These are phyloP conservation scores for Mucor plumbeus DNA, from an alignment of 371 early-diverging fungal genomes.

Conservation along the genomic window DNA sequence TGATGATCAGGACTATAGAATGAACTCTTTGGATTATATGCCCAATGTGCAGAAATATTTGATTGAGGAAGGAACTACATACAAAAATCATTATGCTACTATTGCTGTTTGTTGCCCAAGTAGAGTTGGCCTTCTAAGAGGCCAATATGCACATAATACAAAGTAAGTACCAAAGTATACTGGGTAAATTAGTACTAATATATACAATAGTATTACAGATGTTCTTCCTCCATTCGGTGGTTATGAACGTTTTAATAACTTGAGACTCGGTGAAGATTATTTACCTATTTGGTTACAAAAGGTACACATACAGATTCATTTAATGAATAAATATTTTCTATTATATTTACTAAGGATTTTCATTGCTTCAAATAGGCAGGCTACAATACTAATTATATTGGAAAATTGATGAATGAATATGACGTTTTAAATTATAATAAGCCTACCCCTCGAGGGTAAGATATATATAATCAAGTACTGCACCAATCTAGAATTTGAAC, in stretches of 20 bases:
- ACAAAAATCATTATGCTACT: slow-evolving; percentile 67
- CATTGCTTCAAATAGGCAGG: slow-evolving; percentile 36
- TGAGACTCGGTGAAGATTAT: slow-evolving; percentile 54
- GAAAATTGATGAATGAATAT: slow-evolving; percentile 71
- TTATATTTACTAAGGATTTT: too few relatives aligned
- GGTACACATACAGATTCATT: not conserved
- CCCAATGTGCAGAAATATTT: slow-evolving; percentile 68
- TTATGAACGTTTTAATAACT: slow-evolving; percentile 54
- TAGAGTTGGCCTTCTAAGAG: slow-evolving; percentile 60
- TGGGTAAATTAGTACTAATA: not conserved
- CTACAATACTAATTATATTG: slow-evolving; percentile 68
- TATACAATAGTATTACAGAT: slow-evolving; percentile 44
- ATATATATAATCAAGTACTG: not conserved
- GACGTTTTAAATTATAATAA: slow-evolving; percentile 44
- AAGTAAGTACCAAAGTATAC: slow-evolving; percentile 37
- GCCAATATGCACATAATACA: slow-evolving; percentile 71
- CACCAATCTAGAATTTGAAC: not conserved
- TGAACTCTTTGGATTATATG: slow-evolving; percentile 65
- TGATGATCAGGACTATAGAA: slow-evolving; percentile 64
- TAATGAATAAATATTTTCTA: too few relatives aligned
- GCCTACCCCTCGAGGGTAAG: slow-evolving; percentile 46
- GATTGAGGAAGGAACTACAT: slow-evolving; percentile 62
- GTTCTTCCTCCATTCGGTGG: slow-evolving; percentile 65
- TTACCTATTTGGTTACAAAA: slow-evolving; percentile 53
- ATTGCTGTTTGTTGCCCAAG: slow-evolving; percentile 71